Evolutionary conservation across 805 yeast genomes (phyloP).

Genomic region (Barnettozyma siamensis): DNA sequence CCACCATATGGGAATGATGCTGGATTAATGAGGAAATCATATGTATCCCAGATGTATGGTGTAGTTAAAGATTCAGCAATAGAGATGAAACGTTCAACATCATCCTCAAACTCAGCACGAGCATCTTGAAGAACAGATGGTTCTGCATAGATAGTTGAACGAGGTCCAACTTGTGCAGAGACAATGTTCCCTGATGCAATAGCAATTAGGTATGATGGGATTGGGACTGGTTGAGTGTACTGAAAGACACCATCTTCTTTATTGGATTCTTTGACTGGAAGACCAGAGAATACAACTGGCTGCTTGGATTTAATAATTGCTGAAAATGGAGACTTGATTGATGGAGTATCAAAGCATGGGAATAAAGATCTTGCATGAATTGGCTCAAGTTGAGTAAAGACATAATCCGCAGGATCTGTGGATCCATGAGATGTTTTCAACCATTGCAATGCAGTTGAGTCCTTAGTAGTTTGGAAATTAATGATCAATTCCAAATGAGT

Average conservation of each 20-base stretch:
- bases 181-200: slow-evolving; percentile 78
- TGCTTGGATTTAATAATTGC: slow-evolving; percentile 56
- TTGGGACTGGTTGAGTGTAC: slow-evolving; percentile 73
- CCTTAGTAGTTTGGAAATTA: slow-evolving; percentile 61
- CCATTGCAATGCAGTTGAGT: slow-evolving; percentile 86
- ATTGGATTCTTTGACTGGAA: slow-evolving; percentile 26
- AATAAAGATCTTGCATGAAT: slow-evolving; percentile 83
- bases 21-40: slow-evolving; percentile 77
- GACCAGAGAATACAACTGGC: slow-evolving; percentile 73
- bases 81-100: slow-evolving; percentile 72
- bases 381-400: slow-evolving; percentile 89
- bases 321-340: slow-evolving; percentile 62
- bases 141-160: slow-evolving; percentile 79
- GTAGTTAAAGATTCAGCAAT: slow-evolving; percentile 74
- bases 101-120: slow-evolving; percentile 73
- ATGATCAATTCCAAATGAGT: slow-evolving; percentile 30
- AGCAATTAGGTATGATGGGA: slow-evolving; percentile 79
- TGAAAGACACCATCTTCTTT: slow-evolving; percentile 28
- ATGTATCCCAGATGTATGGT: slow-evolving; percentile 79
- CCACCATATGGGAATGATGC: slow-evolving; percentile 84
- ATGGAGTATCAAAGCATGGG: slow-evolving; percentile 90
- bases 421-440: slow-evolving; percentile 43
- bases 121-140: slow-evolving; percentile 63
- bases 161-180: slow-evolving; percentile 70
- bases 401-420: slow-evolving; percentile 46